Percentiles rank a stretch among this genome's conserved stretches.
phyloP scores from a whole-genome alignment of 1,139 yeast species.

The Arxiozyma heterogenica region DNA sequence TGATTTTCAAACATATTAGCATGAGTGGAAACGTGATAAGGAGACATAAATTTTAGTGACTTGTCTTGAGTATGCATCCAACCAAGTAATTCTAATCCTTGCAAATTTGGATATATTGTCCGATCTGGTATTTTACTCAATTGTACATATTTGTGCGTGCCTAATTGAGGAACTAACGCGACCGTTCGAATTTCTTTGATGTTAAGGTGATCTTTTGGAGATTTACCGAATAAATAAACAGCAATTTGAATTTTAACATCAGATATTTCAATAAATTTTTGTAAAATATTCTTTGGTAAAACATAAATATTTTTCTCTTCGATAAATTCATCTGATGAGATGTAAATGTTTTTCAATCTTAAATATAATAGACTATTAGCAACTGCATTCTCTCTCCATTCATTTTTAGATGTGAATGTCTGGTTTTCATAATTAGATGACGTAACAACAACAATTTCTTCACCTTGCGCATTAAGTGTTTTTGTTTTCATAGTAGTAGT shows the following conservation, averaged over 20 bases:
- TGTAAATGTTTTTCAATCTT: slow-evolving; percentile 69
- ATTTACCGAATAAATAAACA: slow-evolving; percentile 66
- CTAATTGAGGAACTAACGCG: slow-evolving; percentile 84
- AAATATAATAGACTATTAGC: slow-evolving; percentile 65
- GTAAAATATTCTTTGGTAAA: slow-evolving; percentile 71
- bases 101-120: slow-evolving; percentile 30
- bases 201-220: slow-evolving; percentile 59
- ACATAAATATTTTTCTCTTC: slow-evolving; percentile 57
- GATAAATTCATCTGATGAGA: slow-evolving; percentile 51
- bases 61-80: slow-evolving; percentile 75
- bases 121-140: slow-evolving; percentile 46
- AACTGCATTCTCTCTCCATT: slow-evolving; percentile 86
- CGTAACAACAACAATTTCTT: slow-evolving; percentile 87
- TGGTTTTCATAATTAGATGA: slow-evolving; percentile 84
- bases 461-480: slow-evolving; percentile 90
- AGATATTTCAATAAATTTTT: slow-evolving; percentile 69
- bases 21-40: slow-evolving; percentile 62
- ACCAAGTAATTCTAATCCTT: slow-evolving; percentile 56
- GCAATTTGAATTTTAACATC: slow-evolving; percentile 80
- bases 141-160: slow-evolving; percentile 57
- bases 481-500: slow-evolving; percentile 64
- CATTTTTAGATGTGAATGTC: slow-evolving; percentile 73
- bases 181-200: slow-evolving; percentile 72
- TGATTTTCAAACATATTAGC: slow-evolving; percentile 35
- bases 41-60: slow-evolving; percentile 53